These are phyloP conservation scores for Talaromyces sp. DNA, from an alignment of 2,329 filamentous ascomycete species.

Conservation along the genomic window DNA sequence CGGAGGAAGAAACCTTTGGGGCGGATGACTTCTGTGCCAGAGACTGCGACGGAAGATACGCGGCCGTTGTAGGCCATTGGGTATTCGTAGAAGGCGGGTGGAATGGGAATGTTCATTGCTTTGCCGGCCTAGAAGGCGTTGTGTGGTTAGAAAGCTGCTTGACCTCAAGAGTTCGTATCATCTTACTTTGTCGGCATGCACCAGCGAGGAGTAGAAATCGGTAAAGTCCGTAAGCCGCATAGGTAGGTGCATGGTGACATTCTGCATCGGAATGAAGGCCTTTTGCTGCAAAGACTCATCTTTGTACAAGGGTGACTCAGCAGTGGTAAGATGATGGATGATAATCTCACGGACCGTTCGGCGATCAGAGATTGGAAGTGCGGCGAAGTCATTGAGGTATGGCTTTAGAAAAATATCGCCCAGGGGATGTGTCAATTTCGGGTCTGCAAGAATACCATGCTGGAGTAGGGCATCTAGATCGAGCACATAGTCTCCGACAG, in stretches of 20 bases:
- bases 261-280: neutral
- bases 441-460: neutral
- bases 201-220: conserved; percentile 7
- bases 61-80: conserved; percentile 15
- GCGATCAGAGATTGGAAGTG: conserved; percentile 7
- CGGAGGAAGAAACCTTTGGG: conserved; percentile 5
- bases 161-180: neutral
- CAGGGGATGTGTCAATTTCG: neutral
- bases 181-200: conserved; percentile 4
- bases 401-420: neutral
- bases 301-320: conserved; percentile 2
- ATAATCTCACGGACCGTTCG: neutral
- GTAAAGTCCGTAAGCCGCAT: conserved; percentile 8
- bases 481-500: conserved; percentile 1
- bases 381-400: conserved; percentile 7
- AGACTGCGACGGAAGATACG: neutral
- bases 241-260: conserved; percentile 1
- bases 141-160: neutral
- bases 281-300: neutral
- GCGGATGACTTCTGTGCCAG: conserved; percentile 6
- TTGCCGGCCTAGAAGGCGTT: conserved; percentile 3
- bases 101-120: conserved; percentile 10
- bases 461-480: conserved; percentile 4
- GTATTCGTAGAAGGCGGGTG: conserved; percentile 8
- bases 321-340: neutral